A percentile compares a stretch with the other conserved stretches of the same genome.
These are phyloP conservation scores for Fusarium bulbicola DNA, from an alignment of 2,329 filamentous ascomycete species.

Conservation along the genomic window DNA sequence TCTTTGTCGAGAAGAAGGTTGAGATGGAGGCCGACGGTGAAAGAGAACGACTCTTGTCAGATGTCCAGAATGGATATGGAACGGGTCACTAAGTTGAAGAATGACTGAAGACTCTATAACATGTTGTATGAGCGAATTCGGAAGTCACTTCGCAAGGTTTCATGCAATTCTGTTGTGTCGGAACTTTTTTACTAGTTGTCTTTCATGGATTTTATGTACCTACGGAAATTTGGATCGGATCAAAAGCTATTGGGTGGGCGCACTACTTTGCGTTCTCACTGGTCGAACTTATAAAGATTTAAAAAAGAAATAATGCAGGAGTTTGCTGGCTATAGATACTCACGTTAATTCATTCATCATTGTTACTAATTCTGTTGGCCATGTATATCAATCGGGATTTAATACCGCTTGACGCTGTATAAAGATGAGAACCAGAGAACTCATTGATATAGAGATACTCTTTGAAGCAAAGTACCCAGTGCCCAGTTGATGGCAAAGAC, in stretches of 20 bases:
- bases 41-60: conserved; percentile 25
- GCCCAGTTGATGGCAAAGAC: too few species aligned
- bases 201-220: too few species aligned
- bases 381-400: background rate
- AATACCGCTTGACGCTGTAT: background rate
- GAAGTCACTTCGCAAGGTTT: accelerated
- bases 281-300: too few species aligned
- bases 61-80: conserved; percentile 7
- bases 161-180: too few species aligned
- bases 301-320: background rate
- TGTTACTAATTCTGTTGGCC: background rate
- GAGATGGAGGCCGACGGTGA: conserved; percentile 22
- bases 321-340: background rate
- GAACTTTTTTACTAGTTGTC: background rate
- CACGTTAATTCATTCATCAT: background rate
- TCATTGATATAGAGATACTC: accelerated
- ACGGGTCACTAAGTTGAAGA: background rate
- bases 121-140: accelerated
- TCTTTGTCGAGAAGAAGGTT: conserved; percentile 24
- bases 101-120: background rate
- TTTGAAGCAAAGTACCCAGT: accelerated
- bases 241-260: background rate
- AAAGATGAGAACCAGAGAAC: background rate
- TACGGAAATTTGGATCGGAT: too few species aligned
- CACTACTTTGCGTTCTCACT: background rate